Conservation (phyloP, 1,284 basidiomycete genomes). For the Sporisorium iseilematis-ciliati region DNA sequence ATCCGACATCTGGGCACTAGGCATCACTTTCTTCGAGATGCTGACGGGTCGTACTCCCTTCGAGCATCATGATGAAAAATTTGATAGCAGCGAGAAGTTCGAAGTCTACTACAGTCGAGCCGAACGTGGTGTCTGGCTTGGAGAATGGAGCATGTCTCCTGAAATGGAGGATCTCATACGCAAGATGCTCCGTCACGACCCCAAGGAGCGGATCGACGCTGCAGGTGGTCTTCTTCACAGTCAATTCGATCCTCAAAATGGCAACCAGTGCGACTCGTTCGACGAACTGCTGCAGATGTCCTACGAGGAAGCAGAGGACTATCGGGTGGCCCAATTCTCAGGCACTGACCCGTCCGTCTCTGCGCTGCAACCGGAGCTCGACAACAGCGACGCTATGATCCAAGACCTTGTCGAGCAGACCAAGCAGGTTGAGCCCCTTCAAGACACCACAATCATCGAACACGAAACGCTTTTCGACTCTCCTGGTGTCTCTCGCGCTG, state of each 20-base stretch:
- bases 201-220: conserved; percentile 40
- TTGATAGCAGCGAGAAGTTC: conserved; percentile 50
- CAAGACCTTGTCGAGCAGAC: conserved; percentile 30
- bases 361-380: conserved; percentile 6
- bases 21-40: conserved; percentile 65
- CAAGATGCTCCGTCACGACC: conserved; percentile 44
- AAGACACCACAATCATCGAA: not conserved
- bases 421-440: not conserved
- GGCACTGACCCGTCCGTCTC: not conserved
- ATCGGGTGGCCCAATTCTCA: not conserved
- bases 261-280: conserved; percentile 30
- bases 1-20: conserved; percentile 61
- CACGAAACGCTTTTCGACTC: conserved; percentile 15
- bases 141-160: conserved; percentile 39
- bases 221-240: conserved; percentile 45
- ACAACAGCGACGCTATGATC: conserved; percentile 34
- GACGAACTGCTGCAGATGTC: conserved; percentile 42
- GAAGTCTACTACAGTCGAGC: conserved; percentile 58
- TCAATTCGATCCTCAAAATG: conserved; percentile 36
- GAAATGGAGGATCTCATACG: conserved; percentile 55
- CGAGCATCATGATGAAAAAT: conserved; percentile 56
- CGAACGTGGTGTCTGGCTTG: conserved; percentile 46
- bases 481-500: conserved; percentile 36
- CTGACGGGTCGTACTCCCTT: conserved; percentile 60
- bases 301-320: conserved; percentile 16